These are phyloP conservation scores for Vigna hirtella DNA, from an alignment of 306 rosid species.

Conservation along the genomic window DNA sequence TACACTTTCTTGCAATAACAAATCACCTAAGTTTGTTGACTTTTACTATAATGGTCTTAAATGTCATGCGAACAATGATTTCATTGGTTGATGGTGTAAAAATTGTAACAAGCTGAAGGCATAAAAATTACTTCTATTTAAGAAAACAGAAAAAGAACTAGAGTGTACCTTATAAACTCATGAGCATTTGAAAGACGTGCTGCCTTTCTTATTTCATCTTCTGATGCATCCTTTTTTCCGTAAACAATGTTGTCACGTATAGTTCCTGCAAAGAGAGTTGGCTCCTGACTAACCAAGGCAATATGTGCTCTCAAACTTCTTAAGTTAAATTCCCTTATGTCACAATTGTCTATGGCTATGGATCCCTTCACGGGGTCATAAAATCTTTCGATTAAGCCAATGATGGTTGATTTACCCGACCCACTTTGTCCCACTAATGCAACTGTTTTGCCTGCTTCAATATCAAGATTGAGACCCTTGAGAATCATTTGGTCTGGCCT, in stretches of 20 bases:
- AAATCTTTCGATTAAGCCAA: constrained; percentile 82
- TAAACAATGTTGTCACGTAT: constrained; percentile 74
- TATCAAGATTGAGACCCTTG: constrained; percentile 60
- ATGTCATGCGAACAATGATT: background rate
- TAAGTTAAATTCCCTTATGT: constrained; percentile 60
- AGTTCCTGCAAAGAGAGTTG: constrained; percentile 77
- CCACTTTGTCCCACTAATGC: constrained; percentile 90
- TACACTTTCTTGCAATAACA: background rate
- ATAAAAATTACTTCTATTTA: too few relatives aligned
- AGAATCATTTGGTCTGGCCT: constrained; percentile 79
- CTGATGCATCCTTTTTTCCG: constrained; percentile 64
- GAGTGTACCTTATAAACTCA: constrained; percentile 71
- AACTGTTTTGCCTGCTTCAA: constrained; percentile 70
- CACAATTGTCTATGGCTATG: constrained; percentile 59
- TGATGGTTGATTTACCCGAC: constrained; percentile 82
- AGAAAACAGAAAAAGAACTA: background rate
- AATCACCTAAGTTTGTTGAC: background rate
- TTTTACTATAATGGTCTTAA: background rate
- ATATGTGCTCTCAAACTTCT: constrained; percentile 71
- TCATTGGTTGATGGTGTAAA: too few relatives aligned
- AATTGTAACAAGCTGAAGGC: background rate
- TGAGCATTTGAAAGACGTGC: constrained; percentile 76
- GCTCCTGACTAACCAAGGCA: constrained; percentile 84
- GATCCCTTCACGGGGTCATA: constrained; percentile 73
- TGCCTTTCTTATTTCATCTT: constrained; percentile 67